Percentiles rank a stretch among this genome's conserved stretches.
phyloP scores from a whole-genome alignment of 768 basidiomycete species.

The Ephemerocybe angulata region DNA sequence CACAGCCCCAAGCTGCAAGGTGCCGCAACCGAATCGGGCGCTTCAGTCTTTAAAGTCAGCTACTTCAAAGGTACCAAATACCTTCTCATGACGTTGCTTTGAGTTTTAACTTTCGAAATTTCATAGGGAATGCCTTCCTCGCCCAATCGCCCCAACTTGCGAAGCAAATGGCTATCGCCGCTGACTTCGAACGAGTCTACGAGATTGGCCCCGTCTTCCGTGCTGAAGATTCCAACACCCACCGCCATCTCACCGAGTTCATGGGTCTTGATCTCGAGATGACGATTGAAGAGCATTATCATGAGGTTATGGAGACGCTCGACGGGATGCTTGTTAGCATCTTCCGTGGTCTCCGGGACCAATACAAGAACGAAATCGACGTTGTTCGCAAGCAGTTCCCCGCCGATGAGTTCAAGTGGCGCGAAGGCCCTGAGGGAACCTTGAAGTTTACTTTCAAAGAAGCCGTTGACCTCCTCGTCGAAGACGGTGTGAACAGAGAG shows the following conservation, averaged over 20 bases:
- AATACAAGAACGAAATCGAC: slow-evolving; percentile 79
- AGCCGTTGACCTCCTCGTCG: slow-evolving; percentile 82
- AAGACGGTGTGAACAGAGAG: slow-evolving; percentile 78
- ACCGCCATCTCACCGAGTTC: slow-evolving; percentile 98
- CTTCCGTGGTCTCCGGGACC: slow-evolving; percentile 77
- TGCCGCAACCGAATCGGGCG: slow-evolving; percentile 94
- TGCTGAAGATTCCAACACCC: slow-evolving; percentile 95
- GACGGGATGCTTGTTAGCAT: slow-evolving; percentile 84
- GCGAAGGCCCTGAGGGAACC: slow-evolving; percentile 86
- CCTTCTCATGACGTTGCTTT: not conserved
- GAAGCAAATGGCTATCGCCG: slow-evolving; percentile 99
- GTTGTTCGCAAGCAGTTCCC: slow-evolving; percentile 84
- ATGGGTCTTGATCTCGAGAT: slow-evolving; percentile 99
- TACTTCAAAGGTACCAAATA: slow-evolving; percentile 83
- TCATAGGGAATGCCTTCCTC: slow-evolving; percentile 78
- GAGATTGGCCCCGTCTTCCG: slow-evolving; percentile 97
- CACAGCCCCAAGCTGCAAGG: slow-evolving; percentile 97
- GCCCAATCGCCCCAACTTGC: slow-evolving; percentile 97
- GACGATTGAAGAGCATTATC: slow-evolving; percentile 97
- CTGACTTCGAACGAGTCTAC: slow-evolving; percentile 97
- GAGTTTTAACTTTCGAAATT: slow-evolving; percentile 2
- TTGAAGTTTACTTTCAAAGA: slow-evolving; percentile 81
- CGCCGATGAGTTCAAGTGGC: slow-evolving; percentile 93
- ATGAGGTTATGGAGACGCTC: slow-evolving; percentile 92
- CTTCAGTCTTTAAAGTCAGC: slow-evolving; percentile 94